These are phyloP conservation scores for Nematodospora anomalae DNA, from an alignment of 1,139 yeast genomes.

Conservation along the genomic window DNA sequence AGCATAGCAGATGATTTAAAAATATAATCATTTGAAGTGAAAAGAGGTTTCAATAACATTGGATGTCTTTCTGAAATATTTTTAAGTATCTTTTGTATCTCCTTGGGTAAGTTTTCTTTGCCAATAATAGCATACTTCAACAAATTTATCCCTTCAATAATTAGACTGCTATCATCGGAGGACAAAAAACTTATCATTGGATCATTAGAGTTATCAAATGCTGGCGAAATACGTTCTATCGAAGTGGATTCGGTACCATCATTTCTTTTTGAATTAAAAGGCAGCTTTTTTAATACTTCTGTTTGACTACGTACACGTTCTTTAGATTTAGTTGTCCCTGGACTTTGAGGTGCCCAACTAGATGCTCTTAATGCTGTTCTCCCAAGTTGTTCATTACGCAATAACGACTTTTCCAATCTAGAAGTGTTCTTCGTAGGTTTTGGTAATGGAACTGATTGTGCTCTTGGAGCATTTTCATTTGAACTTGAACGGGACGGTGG, in stretches of 20 bases:
- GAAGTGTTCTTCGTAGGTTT: slow-evolving; percentile 5
- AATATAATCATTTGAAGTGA: slow-evolving; percentile 26
- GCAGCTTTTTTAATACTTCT: slow-evolving; percentile 9
- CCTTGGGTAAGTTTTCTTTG: slow-evolving; percentile 34
- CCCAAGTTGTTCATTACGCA: slow-evolving; percentile 1
- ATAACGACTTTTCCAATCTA: slow-evolving; percentile 6
- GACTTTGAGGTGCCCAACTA: slow-evolving; percentile 12
- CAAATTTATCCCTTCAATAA: slow-evolving; percentile 38
- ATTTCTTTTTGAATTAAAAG: slow-evolving; percentile 3
- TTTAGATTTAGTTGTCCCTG: not conserved
- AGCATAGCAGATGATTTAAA: slow-evolving; percentile 25
- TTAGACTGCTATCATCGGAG: slow-evolving; percentile 27
- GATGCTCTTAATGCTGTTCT: slow-evolving; percentile 9
- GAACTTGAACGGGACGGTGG: slow-evolving; percentile 24
- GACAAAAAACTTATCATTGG: slow-evolving; percentile 39
- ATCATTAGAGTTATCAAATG: slow-evolving; percentile 28
- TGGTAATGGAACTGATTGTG: slow-evolving; percentile 8
- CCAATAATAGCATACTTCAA: slow-evolving; percentile 41
- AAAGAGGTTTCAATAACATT: slow-evolving; percentile 29
- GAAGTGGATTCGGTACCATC: not conserved
- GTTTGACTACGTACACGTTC: slow-evolving; percentile 12
- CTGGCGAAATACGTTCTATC: not conserved
- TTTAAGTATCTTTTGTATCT: slow-evolving; percentile 22
- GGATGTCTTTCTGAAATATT: slow-evolving; percentile 33
- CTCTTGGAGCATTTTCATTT: slow-evolving; percentile 1